phyloP scores from a whole-genome alignment of 2,329 filamentous ascomycete species.

The Fusarium sp. region DNA sequence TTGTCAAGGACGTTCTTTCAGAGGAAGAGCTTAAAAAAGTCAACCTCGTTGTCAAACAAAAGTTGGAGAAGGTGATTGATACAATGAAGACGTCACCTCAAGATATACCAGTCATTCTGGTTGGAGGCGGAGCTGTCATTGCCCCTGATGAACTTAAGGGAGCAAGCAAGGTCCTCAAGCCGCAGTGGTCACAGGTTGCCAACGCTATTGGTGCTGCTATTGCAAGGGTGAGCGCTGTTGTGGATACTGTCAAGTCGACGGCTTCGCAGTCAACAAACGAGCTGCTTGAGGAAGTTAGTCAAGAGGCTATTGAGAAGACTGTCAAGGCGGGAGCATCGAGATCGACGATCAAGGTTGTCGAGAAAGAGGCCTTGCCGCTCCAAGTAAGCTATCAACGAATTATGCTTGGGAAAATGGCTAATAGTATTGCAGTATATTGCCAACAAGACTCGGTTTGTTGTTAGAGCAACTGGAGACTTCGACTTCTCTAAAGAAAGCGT shows the following conservation, averaged over 20 bases:
- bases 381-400: slow-evolving; percentile 53
- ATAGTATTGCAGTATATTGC: slow-evolving; percentile 59
- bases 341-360: slow-evolving; percentile 62
- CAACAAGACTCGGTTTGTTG: slow-evolving; percentile 68
- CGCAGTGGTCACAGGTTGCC: slow-evolving; percentile 69
- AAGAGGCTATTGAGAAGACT: slow-evolving; percentile 60
- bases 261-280: slow-evolving; percentile 57
- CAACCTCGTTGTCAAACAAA: slow-evolving; percentile 59
- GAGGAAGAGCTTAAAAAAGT: slow-evolving; percentile 56
- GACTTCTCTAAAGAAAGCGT: slow-evolving; percentile 54
- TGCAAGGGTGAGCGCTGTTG: slow-evolving; percentile 68
- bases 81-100: slow-evolving; percentile 73
- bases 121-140: slow-evolving; percentile 73
- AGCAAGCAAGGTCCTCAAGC: slow-evolving; percentile 68
- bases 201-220: slow-evolving; percentile 76
- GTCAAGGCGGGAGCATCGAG: slow-evolving; percentile 61
- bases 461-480: slow-evolving; percentile 71
- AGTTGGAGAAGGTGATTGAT: slow-evolving; percentile 69
- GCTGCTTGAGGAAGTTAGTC: slow-evolving; percentile 55
- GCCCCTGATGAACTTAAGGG: slow-evolving; percentile 68
- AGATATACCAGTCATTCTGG: slow-evolving; percentile 71
- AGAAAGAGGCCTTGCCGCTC: slow-evolving; percentile 68
- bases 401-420: background rate
- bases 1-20: slow-evolving; percentile 52
- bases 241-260: slow-evolving; percentile 65